These are phyloP conservation scores for Fabrea salina DNA, from an alignment of 169 alveolate genomes.

Conservation along the genomic window DNA sequence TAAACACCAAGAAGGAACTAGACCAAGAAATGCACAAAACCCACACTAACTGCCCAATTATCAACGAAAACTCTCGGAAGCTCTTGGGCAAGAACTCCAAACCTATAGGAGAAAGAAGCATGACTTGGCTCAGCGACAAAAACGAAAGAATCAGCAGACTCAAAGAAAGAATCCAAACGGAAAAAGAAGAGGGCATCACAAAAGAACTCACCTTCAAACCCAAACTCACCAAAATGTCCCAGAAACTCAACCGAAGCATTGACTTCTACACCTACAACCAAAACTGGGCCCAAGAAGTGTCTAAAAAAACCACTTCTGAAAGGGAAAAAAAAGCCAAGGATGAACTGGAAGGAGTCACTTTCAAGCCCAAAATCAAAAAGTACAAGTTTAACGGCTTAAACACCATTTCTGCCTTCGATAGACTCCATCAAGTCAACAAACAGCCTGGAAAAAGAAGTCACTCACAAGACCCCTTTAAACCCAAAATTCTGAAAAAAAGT, in stretches of 20 bases:
- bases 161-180: neutral
- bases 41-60: neutral
- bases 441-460: neutral
- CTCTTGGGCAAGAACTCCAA: neutral
- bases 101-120: neutral
- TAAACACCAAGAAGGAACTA: neutral
- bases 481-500: neutral
- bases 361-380: conserved; percentile 3
- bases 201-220: conserved; percentile 29
- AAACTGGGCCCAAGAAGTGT: neutral
- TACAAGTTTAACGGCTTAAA: neutral
- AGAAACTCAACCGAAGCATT: neutral
- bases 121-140: neutral
- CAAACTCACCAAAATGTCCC: neutral
- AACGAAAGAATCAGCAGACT: neutral
- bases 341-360: neutral
- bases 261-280: conserved; percentile 10
- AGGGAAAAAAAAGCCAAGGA: neutral
- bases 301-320: neutral
- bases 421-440: neutral
- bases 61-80: neutral
- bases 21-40: neutral
- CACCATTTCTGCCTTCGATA: neutral
- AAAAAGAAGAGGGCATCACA: neutral
- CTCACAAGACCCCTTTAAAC: conserved; percentile 2